A percentile compares a stretch with the other conserved stretches of the same genome.
phyloP scores from a whole-genome alignment of 2,329 filamentous ascomycete genomes.

The Phaeosphaeria sp. region DNA sequence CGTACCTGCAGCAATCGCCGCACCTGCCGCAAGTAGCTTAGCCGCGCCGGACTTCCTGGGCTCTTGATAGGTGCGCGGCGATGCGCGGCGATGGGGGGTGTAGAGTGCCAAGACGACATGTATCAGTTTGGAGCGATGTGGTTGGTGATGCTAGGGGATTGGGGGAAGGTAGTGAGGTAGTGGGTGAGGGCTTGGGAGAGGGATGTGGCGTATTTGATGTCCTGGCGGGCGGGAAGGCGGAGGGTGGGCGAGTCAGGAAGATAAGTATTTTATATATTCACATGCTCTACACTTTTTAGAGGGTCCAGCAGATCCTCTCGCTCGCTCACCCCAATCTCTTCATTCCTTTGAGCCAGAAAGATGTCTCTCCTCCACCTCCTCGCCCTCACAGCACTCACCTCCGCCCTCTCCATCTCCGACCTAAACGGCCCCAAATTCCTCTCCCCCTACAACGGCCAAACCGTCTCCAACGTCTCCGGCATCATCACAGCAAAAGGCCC shows the following conservation, averaged over 20 bases:
- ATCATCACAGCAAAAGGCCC: slow-evolving; percentile 69
- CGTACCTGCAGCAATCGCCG: background rate
- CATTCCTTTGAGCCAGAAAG: too few relatives aligned
- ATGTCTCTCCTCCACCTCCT: slow-evolving; percentile 23
- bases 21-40: background rate
- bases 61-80: background rate
- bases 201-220: background rate
- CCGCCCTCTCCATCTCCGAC: slow-evolving; percentile 56
- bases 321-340: background rate
- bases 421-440: slow-evolving; percentile 68
- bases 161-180: too few relatives aligned
- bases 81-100: background rate
- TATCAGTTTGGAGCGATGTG: too few relatives aligned
- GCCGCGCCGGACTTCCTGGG: background rate
- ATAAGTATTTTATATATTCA: background rate
- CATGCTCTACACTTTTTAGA: background rate
- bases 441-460: slow-evolving; percentile 64
- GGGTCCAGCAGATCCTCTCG: background rate
- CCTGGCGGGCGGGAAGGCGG: background rate
- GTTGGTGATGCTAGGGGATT: background rate
- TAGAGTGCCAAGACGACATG: background rate
- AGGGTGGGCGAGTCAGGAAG: background rate
- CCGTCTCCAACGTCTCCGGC: slow-evolving; percentile 66
- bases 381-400: slow-evolving; percentile 23
- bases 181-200: too few relatives aligned